phyloP scores from a whole-genome alignment of 148 eudicot species.

The Tetragonia tetragonoides region DNA sequence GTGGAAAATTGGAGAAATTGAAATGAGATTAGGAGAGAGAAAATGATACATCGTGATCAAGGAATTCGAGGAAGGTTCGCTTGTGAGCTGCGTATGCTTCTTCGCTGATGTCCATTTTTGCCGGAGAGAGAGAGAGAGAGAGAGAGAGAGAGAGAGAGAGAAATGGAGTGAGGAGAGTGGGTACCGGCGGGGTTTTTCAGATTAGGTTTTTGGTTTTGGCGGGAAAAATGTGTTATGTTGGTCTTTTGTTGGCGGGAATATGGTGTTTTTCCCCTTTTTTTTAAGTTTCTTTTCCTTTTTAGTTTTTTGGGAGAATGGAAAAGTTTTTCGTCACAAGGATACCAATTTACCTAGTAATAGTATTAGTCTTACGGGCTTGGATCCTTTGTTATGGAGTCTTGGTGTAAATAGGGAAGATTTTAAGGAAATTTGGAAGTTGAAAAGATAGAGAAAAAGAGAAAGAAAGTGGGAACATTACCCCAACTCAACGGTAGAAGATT shows the following conservation, averaged over 20 bases:
- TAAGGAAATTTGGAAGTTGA: no score
- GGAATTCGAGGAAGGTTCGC: conserved; percentile 77
- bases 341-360: no score
- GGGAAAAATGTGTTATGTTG: not conserved
- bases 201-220: conserved; percentile 21
- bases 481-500: no score
- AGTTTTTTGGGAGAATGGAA: no score
- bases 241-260: not conserved
- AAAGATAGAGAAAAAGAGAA: no score
- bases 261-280: not conserved
- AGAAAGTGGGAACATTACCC: no score
- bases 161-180: not conserved
- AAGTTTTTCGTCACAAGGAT: no score
- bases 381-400: no score
- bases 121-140: not conserved
- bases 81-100: conserved; percentile 77
- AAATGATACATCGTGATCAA: conserved; percentile 63
- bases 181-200: not conserved
- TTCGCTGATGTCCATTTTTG: conserved; percentile 73
- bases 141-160: not conserved
- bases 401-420: no score
- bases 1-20: not conserved
- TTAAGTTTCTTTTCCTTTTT: not conserved
- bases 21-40: not conserved
- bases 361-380: no score